Evolutionary conservation across 1,284 basidiomycete genomes (phyloP).

Genomic region (Inonotus obliquus): DNA sequence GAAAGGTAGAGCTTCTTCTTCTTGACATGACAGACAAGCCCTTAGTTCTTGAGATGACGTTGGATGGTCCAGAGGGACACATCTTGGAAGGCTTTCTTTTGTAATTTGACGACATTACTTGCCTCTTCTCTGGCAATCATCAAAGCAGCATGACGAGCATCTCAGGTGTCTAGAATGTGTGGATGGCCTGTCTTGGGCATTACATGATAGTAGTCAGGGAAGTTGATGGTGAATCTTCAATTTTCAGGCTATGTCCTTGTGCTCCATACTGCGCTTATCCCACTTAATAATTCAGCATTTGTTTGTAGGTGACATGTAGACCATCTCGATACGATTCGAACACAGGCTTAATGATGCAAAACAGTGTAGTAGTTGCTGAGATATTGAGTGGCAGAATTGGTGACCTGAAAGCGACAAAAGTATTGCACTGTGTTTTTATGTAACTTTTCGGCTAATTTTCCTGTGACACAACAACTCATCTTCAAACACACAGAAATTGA

Average conservation of each 20-base stretch:
- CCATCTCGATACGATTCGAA: neutral
- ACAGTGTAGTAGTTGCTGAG: no score
- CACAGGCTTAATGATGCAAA: neutral
- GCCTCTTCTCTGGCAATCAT: neutral
- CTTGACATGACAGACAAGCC: slow-evolving; percentile 10
- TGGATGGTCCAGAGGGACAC: slow-evolving; percentile 5
- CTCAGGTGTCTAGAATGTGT: neutral
- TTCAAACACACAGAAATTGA: neutral
- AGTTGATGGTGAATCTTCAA: slow-evolving; percentile 4
- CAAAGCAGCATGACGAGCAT: slow-evolving; percentile 1
- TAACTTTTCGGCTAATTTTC: neutral
- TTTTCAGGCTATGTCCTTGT: neutral
- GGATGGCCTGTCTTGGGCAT: slow-evolving; percentile 9
- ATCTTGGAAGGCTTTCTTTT: slow-evolving; percentile 10
- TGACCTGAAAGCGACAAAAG: neutral
- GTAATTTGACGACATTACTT: slow-evolving; percentile 10
- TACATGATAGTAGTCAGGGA: slow-evolving; percentile 7
- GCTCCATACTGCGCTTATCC: neutral
- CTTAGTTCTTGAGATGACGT: slow-evolving; percentile 1
- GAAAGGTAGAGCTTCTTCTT: slow-evolving; percentile 16
- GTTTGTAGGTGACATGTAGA: slow-evolving; percentile 11
- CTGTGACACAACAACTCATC: neutral
- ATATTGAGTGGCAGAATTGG: neutral
- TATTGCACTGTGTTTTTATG: neutral
- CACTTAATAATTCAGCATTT: slow-evolving; percentile 9